phyloP scores from a whole-genome alignment of 1,284 basidiomycete genomes.

The Cryptococcus sp. region DNA sequence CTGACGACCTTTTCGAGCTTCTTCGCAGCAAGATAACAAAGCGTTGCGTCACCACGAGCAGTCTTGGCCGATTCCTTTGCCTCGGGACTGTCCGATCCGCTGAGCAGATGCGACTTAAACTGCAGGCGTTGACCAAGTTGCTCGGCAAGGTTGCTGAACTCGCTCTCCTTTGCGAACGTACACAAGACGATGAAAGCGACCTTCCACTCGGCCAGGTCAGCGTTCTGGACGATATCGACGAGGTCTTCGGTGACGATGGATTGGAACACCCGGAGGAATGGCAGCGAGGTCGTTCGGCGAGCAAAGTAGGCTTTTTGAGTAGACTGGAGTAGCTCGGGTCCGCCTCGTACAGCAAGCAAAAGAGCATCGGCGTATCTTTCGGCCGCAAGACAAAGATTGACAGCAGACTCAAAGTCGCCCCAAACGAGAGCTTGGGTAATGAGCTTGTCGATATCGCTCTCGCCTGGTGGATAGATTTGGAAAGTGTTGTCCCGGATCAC shows the following conservation, averaged over 20 bases:
- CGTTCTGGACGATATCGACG: slow-evolving; percentile 91
- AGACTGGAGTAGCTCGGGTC: slow-evolving; percentile 80
- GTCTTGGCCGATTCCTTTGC: slow-evolving; percentile 58
- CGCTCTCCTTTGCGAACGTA: slow-evolving; percentile 84
- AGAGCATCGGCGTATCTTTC: slow-evolving; percentile 94
- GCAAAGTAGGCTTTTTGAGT: slow-evolving; percentile 96
- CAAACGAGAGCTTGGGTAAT: slow-evolving; percentile 92
- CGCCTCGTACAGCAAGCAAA: slow-evolving; percentile 87
- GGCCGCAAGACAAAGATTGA: slow-evolving; percentile 84
- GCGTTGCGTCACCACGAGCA: slow-evolving; percentile 83
- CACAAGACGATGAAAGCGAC: slow-evolving; percentile 97
- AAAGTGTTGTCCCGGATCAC: slow-evolving; percentile 68
- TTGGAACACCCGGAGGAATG: slow-evolving; percentile 93
- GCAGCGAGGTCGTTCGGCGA: slow-evolving; percentile 70
- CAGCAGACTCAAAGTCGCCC: slow-evolving; percentile 91
- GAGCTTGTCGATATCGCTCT: slow-evolving; percentile 83
- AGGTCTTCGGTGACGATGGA: slow-evolving; percentile 93
- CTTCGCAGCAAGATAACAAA: slow-evolving; percentile 89
- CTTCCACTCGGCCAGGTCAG: slow-evolving; percentile 91
- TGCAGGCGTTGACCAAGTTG: slow-evolving; percentile 90
- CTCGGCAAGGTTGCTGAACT: slow-evolving; percentile 84
- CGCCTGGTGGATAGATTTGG: slow-evolving; percentile 85
- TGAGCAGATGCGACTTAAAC: slow-evolving; percentile 68
- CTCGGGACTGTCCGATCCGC: slow-evolving; percentile 58
- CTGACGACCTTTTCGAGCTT: slow-evolving; percentile 84